Base-by-base conservation (phyloP, 2,329 filamentous ascomycete species). In the Reticulascus tulasneorum region DNA sequence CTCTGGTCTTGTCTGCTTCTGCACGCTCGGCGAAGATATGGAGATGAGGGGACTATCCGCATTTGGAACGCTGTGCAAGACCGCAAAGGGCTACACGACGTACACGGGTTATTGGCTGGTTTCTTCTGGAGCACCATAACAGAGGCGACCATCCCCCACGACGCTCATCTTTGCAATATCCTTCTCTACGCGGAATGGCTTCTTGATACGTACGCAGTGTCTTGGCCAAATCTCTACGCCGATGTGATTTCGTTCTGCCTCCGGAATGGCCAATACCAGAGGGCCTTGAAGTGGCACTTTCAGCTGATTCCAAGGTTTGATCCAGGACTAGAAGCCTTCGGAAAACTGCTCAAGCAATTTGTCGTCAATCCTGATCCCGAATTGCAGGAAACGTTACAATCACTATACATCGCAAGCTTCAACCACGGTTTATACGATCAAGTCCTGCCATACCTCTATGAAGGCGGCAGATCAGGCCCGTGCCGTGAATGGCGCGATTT, bases 191-290 rank as follows among this genome's bases (percentile, higher is more conserved):
- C 62, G 23, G 59, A 67, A 41, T 67, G 64, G 53, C 63, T 77
- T 37, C 50, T 54, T 20, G 49, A 55, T 4, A 41, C 56, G 3
- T 55, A 66, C 32, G 45, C 51, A 20, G 62, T 63, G 10, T 52
- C 51, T 25, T 78, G 73, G 74, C 73, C 74, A 2, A 50, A 62
- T 10, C 50, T 77, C 3, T 77, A 78, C 45, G 51, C 54, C n/a
- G 67, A 58, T n/a, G 47, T 69, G 10, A 47, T 79, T 13, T 54
- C 62, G 15, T 56, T 59, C 43, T 66, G 67, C 29, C 54, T 78
- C 6, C 53, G 51, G 2, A 59, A 58, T 18, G 55, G 52, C 19
- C 54, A 64, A 27, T 63, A 61, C 33, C 52, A 56, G 2, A 50
- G 59, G 29, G 66, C 60, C 7, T 37, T 71, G 28, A 55, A 55